phyloP scores from a whole-genome alignment of 139 green algal genomes.

The Desmodesmus armatus region DNA sequence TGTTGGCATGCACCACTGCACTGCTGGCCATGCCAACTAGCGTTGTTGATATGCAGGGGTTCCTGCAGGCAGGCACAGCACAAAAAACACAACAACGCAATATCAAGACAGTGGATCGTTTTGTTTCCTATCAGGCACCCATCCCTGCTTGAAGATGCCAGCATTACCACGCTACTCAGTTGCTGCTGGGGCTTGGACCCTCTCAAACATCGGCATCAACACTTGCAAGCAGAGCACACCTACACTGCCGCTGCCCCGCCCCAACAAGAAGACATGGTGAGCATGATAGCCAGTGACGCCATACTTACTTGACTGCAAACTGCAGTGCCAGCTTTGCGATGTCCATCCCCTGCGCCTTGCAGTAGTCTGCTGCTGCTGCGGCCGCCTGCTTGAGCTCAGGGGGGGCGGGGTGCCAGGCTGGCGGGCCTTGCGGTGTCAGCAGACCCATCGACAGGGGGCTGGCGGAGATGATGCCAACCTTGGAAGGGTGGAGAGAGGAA shows the following conservation, averaged over 20 bases:
- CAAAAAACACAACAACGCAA: background rate
- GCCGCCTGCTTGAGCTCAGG: conserved; percentile 71
- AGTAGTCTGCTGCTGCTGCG: conserved; percentile 61
- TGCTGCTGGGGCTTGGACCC: too few species aligned
- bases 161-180: too few species aligned
- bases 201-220: too few species aligned
- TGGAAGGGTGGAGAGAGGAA: background rate
- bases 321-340: conserved; percentile 78
- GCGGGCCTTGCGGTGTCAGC: conserved; percentile 86
- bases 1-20: conserved; percentile 75
- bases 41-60: conserved; percentile 71
- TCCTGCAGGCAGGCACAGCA: conserved; percentile 33
- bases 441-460: conserved; percentile 93
- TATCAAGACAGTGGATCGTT: too few species aligned
- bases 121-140: too few species aligned
- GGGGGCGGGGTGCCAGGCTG: conserved; percentile 93
- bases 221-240: background rate
- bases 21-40: conserved; percentile 86
- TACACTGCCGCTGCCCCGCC: background rate
- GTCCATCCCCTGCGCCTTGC: conserved; percentile 55
- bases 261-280: too few species aligned
- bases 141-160: too few species aligned
- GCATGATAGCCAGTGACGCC: too few species aligned
- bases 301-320: conserved; percentile 66
- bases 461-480: conserved; percentile 91